These are phyloP conservation scores for Leccinum olivaceopallidum DNA, from an alignment of 768 basidiomycete genomes.

Conservation along the genomic window DNA sequence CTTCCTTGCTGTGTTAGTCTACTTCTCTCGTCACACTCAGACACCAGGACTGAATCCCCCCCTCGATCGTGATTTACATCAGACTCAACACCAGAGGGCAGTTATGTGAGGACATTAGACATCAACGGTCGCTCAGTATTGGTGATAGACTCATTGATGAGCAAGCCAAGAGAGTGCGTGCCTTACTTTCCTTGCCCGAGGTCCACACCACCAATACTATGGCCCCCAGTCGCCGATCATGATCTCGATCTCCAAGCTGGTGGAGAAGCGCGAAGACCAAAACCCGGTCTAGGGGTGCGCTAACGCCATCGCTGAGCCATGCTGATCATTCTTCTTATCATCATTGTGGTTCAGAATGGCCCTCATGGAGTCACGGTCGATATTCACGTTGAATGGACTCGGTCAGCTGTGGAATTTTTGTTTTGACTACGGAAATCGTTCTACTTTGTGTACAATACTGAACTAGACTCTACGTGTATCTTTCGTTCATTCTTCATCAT, in stretches of 20 bases:
- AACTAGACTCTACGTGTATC: not conserved
- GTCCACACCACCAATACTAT: not conserved
- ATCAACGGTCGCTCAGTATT: slow-evolving; percentile 8
- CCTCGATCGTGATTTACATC: not conserved
- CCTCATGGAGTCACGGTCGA: not conserved
- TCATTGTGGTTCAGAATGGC: not conserved
- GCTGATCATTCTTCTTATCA: not conserved
- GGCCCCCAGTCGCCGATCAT: slow-evolving; percentile 16
- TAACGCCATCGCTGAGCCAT: not conserved
- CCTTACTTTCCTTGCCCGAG: not conserved
- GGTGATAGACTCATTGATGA: slow-evolving; percentile 10
- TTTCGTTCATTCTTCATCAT: not conserved
- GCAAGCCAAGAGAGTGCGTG: slow-evolving; percentile 9
- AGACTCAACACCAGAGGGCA: slow-evolving; percentile 16
- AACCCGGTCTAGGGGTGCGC: slow-evolving; percentile 5
- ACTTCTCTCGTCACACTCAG: not conserved
- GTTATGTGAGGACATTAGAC: slow-evolving; percentile 15
- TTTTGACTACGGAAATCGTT: not conserved
- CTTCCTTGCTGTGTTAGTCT: slow-evolving; percentile 20
- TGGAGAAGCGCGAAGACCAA: slow-evolving; percentile 8
- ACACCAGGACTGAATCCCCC: not conserved
- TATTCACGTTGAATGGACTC: not conserved
- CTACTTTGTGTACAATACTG: not conserved
- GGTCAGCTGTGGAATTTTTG: not conserved
- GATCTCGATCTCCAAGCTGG: slow-evolving; percentile 15